A percentile compares a stretch with the other conserved stretches of the same genome.
Conservation (phyloP, 2,329 filamentous ascomycete species). For the Parascedosporium putredinis region DNA sequence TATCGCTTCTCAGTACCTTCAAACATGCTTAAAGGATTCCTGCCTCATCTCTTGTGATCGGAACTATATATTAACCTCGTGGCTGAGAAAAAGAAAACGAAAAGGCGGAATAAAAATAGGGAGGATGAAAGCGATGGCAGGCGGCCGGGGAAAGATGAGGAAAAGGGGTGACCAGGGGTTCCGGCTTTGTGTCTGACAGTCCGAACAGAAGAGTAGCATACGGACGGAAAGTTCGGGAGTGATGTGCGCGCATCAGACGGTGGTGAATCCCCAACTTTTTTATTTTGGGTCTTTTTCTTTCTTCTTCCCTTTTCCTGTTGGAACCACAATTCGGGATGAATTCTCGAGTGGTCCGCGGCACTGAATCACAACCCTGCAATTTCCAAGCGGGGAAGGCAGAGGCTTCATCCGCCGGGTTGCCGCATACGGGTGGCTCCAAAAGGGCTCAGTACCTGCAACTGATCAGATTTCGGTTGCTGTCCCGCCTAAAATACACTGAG, state of each 20-base stretch:
- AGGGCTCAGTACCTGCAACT: neutral
- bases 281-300: no score
- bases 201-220: neutral
- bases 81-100: no score
- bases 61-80: no score
- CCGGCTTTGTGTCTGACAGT: no score
- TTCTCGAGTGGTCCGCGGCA: conserved; percentile 3
- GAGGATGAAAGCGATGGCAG: no score
- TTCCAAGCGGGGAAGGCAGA: neutral
- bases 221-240: conserved; percentile 1
- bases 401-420: neutral
- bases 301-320: no score
- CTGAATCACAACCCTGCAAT: conserved; percentile 4
- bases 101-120: no score
- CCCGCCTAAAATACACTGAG: conserved; percentile 1
- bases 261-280: neutral
- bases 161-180: no score
- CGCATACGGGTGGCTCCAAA: neutral
- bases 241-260: conserved; percentile 8
- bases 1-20: no score
- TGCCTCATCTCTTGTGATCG: no score
- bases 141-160: no score
- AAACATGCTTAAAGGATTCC: no score
- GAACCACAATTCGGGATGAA: neutral
- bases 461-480: conserved; percentile 1